A percentile compares a stretch with the other conserved stretches of the same genome.
Conservation (phyloP, 1,284 basidiomycete species). For the Ustilago hordei region DNA sequence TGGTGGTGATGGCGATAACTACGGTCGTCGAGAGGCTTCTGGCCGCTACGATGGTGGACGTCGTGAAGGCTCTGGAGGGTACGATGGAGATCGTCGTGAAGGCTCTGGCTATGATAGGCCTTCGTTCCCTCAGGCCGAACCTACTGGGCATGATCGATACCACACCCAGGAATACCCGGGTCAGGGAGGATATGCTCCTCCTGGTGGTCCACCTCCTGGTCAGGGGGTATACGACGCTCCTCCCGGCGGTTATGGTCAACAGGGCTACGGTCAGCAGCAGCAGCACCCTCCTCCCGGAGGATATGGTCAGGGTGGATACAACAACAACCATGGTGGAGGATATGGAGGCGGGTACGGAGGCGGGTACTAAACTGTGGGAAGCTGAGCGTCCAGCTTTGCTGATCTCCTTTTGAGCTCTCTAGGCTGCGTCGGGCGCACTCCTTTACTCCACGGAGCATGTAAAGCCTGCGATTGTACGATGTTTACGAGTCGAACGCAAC, state of each 20-base stretch:
- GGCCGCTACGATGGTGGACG: slow-evolving; percentile 10
- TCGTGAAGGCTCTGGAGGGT: slow-evolving; percentile 11
- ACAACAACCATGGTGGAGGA: slow-evolving; percentile 18
- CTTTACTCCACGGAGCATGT: too few species aligned
- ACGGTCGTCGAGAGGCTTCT: slow-evolving; percentile 5
- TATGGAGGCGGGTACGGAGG: slow-evolving; percentile 45
- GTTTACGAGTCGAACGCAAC: too few species aligned
- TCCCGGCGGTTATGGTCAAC: slow-evolving; percentile 15
- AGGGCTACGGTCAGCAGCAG: slow-evolving; percentile 27
- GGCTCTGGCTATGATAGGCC: slow-evolving; percentile 13
- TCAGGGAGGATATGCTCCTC: slow-evolving; percentile 20
- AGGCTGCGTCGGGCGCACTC: too few species aligned
- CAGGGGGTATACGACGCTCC: slow-evolving; percentile 27
- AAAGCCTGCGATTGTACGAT: neutral
- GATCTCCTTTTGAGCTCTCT: neutral
- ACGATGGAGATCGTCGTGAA: slow-evolving; percentile 11
- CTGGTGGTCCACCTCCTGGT: slow-evolving; percentile 28
- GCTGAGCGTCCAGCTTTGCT: too few species aligned
- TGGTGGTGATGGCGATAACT: slow-evolving; percentile 9
- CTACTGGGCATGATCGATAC: slow-evolving; percentile 31
- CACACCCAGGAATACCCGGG: slow-evolving; percentile 16
- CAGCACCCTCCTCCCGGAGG: slow-evolving; percentile 25
- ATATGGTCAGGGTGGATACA: slow-evolving; percentile 25
- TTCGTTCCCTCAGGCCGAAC: slow-evolving; percentile 45
- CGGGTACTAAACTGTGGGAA: slow-evolving; percentile 13